These are phyloP conservation scores for Trametes elegans DNA, from an alignment of 768 basidiomycete species.

Conservation along the genomic window DNA sequence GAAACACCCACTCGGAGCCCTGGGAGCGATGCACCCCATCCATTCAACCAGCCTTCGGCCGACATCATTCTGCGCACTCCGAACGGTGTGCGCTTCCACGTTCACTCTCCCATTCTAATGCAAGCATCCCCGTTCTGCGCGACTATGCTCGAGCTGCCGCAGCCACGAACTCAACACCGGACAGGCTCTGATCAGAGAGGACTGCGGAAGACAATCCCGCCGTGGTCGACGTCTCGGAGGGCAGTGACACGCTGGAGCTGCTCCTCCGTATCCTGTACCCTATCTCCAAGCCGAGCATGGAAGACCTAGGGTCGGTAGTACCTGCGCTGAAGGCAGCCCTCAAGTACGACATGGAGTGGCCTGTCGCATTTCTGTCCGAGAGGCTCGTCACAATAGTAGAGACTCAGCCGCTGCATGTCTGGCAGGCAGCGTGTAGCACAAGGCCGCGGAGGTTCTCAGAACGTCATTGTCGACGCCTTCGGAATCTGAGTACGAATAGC, in stretches of 20 bases:
- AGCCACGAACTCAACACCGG: no score
- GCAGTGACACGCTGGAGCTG: slow-evolving; percentile 21
- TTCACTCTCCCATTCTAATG: slow-evolving; percentile 29
- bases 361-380: slow-evolving; percentile 12
- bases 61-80: slow-evolving; percentile 31
- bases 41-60: slow-evolving; percentile 22
- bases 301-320: slow-evolving; percentile 4
- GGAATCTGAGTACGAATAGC: no score
- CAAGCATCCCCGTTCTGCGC: slow-evolving; percentile 31
- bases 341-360: slow-evolving; percentile 29
- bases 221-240: slow-evolving; percentile 19
- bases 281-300: slow-evolving; percentile 14
- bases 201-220: no score
- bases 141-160: slow-evolving; percentile 26
- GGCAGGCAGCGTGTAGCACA: slow-evolving; percentile 9
- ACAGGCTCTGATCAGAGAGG: no score
- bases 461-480: neutral
- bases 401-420: slow-evolving; percentile 3
- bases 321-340: slow-evolving; percentile 25
- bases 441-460: neutral
- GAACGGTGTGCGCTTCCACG: slow-evolving; percentile 30
- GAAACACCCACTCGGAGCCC: neutral
- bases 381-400: neutral
- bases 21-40: neutral
- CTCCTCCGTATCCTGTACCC: slow-evolving; percentile 29